Evolutionary conservation across 2,329 filamentous ascomycete genomes (phyloP), one percentile per base, ranked within the genome.

Genomic region (Aspergillus oerlinghausenensis): DNA sequence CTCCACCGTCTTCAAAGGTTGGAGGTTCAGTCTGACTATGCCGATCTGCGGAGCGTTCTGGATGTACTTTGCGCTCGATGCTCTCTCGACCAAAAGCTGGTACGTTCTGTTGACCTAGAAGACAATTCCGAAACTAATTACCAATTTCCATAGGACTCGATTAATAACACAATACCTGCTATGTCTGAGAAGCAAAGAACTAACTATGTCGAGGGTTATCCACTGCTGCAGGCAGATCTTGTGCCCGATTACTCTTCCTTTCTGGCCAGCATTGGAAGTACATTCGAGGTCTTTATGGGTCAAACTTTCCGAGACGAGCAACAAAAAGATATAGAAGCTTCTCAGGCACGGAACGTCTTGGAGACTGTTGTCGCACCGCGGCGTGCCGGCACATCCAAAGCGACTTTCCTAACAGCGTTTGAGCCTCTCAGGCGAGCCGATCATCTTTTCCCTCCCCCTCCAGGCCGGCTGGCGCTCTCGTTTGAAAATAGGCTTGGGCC

Each of bases 401-500:
- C 63, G 8, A 68, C 75, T 32, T 80, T 84, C 58, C 73, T 74
- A 3, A 62, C 71, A 14, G 79, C 79, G 23, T 80, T 87, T 59
- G 80, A 82, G 52, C 72, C 80, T 4, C 75, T 87, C 42, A 79
- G 79, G 55, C 71, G 73, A 35, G 67, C 71, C 6, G 66, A 69
- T 38, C 68, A 73, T 53, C 65, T 68, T 4, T 67, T 71, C 38
- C 66, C 72, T 19, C 56, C 65, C 3, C 55, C 71, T 14, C 69
- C 66, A 23, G 73, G 71, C 10, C 73, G 73, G 14, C 63, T 72
- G 51, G 70, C 88, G 0, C 92, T 90, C 0, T 85, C 88, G 0
- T 91, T 96, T 62, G 91, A 96, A 65, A 84, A 89, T 47, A 85
- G 85, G 0, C 76, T 88, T 65, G 71, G 73, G 0, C 78, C 87